Base-by-base conservation (phyloP, 345 rosid genomes). In the Boechera retrofracta region DNA sequence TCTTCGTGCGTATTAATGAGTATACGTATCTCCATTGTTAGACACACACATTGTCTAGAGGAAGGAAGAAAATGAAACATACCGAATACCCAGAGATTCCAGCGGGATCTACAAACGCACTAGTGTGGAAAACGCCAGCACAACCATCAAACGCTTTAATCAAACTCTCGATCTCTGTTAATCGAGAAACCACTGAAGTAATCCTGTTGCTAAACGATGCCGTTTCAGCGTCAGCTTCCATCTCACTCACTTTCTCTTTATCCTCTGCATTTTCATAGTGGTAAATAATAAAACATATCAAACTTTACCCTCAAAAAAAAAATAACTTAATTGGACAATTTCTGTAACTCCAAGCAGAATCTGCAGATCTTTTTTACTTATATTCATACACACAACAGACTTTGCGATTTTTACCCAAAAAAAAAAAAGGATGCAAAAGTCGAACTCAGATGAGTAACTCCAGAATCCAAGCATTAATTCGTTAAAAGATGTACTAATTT, bases 21-120 rank as follows among this genome's bases (percentile, higher is more conserved):
- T 44, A 5, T 32, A 45, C 26, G 47, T 57, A 32, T 48, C 58
- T 48, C 49, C 5, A 18, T 16, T 16, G 21, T 18, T 32, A 16
- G 21, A 24, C 45, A 39, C 5, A 8, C 10, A 18, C 32, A 54
- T 33, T 75, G 48, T 32, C 28, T 4, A 31, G 48, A 67, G 29
- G 31, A 26, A 3, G 49, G 6, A 63, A 2, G 73, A 68, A 29
- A 54, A 1, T 2, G 47, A 51, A 65, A 81, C 74, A 18, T 58
- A 94, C 98, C 33, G 98, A 86, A 77, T 94, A 94, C 15, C 98
- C 98, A 24, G 98, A 89, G 68, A 94, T 84, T 31, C 98, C 98
- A 16, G 91, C 87, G 0, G 97, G 97, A 72, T 94, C 98, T 0
- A 77, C 77, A 45, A 92, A 92, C 0, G 92, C 83, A 39, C 89